Base-by-base conservation (phyloP, 129 eudicot species). In the Tagetes patula region DNA sequence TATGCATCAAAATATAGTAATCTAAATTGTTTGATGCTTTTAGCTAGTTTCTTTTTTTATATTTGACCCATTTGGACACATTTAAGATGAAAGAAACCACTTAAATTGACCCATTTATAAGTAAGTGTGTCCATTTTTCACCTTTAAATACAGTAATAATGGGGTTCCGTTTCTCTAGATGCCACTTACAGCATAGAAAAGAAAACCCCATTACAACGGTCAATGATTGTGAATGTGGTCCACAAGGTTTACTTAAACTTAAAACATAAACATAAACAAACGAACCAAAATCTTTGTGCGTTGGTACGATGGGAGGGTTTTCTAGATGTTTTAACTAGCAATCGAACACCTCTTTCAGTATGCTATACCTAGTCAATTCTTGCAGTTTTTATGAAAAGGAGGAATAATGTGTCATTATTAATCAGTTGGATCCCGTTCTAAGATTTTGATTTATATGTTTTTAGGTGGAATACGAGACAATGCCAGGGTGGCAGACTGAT, bases 401-500 rank as follows among this genome's bases (percentile, higher is more conserved):
- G 8, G 45, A 61, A 36, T 61, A 11, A 37, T 30, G 5, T 13
- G 10, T 5, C 2, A 12, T 11, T 5, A 34, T 12, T 34, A 34
- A 33, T 61, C 31, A 34, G 37, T 1, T 61, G 67, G 67, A 61
- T 36, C 20, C 12, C 30, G 3, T 34, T 61, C 45, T 73, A 39
- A 20, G 49, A 20, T 30, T 66, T 12, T 55, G 14, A 52, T 71
- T 6, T 61, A 11, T 61, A 30, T 55, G 75, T 75, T 81, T 40
- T 11, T 71, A 94, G 99, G 99, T 90, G 83, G 94, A 94, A 36
- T 94, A 88, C 46, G 99, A 94, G 65, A 89, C 84, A 71, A 48
- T 94, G 88, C 96, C 99, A 30, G 99, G 99, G 33, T 94, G 99
- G 99, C 81, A 94, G 77, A 7, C 79, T n/a, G 96, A 94, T 74